A percentile compares a stretch with the other conserved stretches of the same genome.
Evolutionary conservation across 768 basidiomycete species (phyloP).

Genomic region (Lactifluus piperatus): DNA sequence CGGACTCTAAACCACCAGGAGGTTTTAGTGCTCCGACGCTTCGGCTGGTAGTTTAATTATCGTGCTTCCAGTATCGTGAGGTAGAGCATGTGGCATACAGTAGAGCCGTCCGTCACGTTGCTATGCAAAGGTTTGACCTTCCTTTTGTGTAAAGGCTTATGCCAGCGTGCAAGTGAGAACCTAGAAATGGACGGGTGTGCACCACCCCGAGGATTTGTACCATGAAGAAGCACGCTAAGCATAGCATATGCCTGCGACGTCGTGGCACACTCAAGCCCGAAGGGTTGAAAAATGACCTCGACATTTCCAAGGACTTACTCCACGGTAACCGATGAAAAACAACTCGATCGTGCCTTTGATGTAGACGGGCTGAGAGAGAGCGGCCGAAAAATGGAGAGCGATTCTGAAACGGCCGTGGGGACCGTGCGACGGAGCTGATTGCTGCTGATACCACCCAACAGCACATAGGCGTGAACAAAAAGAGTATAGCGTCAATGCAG

Average conservation of each 20-base stretch:
- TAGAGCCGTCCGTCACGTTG: constrained; percentile 18
- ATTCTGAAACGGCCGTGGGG: constrained; percentile 4
- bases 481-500: not conserved
- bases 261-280: constrained; percentile 10
- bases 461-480: constrained; percentile 7
- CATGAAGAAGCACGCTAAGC: constrained; percentile 15
- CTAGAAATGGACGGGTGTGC: constrained; percentile 9
- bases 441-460: constrained; percentile 6
- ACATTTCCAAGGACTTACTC: constrained; percentile 14
- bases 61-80: not conserved
- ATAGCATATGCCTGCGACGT: constrained; percentile 12
- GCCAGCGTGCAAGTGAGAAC: constrained; percentile 16
- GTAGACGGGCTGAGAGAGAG: constrained; percentile 16
- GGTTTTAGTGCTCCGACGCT: not conserved
- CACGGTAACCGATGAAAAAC: constrained; percentile 14
- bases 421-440: not conserved
- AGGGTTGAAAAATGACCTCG: constrained; percentile 6
- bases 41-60: not conserved
- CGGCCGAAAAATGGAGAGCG: constrained; percentile 13
- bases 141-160: constrained; percentile 16
- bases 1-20: not conserved
- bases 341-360: constrained; percentile 17
- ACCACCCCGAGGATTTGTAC: constrained; percentile 16
- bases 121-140: constrained; percentile 12
- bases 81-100: not conserved